Evolutionary conservation across 352 stramenopile genomes (phyloP).

Genomic region (Phytophthora ramorum): DNA sequence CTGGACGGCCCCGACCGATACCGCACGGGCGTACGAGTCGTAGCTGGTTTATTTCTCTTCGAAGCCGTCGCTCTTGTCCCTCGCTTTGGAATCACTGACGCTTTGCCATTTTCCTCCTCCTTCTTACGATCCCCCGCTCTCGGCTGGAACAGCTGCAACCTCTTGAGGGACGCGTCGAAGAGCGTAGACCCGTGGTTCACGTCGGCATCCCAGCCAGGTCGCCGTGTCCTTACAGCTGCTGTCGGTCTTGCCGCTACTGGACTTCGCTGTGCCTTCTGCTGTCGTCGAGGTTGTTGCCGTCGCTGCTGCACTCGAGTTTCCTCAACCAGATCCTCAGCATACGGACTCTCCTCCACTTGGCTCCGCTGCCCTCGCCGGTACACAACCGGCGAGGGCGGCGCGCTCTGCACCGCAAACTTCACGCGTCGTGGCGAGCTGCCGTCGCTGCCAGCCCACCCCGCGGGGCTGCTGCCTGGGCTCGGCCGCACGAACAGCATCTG

Average conservation of each 20-base stretch:
- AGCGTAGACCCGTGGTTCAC: constrained; percentile 35
- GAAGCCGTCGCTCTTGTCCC: neutral
- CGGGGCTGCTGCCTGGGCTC: neutral
- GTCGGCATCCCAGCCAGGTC: constrained; percentile 58
- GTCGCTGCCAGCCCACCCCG: constrained; percentile 3
- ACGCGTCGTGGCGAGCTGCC: constrained; percentile 35
- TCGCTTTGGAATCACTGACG: neutral
- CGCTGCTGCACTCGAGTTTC: constrained; percentile 5
- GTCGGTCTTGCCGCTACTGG: neutral
- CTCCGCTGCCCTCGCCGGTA: constrained; percentile 25
- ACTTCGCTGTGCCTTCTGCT: constrained; percentile 1
- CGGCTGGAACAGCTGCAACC: constrained; percentile 58
- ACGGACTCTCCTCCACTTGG: neutral
- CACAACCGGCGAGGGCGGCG: constrained; percentile 46
- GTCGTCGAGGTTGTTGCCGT: neutral
- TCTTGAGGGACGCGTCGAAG: constrained; percentile 66
- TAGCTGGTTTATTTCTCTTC: constrained; percentile 2
- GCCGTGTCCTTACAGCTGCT: constrained; percentile 7
- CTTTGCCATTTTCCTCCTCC: constrained; percentile 18
- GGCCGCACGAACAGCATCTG: constrained; percentile 33
- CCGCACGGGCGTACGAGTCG: constrained; percentile 4
- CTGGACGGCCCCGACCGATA: constrained; percentile 36
- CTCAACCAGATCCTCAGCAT: constrained; percentile 15
- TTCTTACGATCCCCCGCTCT: constrained; percentile 45
- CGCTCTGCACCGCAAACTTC: constrained; percentile 56